phyloP scores from a whole-genome alignment of 371 early-diverging fungal genomes.

The Actinomortierella wolfii region DNA sequence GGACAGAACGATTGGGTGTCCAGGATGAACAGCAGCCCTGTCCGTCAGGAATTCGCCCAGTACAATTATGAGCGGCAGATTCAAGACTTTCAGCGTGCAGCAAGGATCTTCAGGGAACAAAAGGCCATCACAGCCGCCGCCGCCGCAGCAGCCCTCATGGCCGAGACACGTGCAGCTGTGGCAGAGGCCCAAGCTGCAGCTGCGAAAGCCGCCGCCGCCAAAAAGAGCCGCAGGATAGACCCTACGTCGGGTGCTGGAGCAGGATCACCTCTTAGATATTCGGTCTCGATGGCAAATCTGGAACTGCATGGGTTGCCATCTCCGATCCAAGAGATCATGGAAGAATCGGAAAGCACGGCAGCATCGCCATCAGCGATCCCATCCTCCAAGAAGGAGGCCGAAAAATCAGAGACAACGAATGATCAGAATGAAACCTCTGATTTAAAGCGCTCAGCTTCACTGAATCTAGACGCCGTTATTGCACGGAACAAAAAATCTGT shows the following conservation, averaged over 20 bases:
- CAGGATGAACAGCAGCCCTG: conserved; percentile 13
- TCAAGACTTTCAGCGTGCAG: conserved; percentile 42
- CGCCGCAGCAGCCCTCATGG: conserved; percentile 14
- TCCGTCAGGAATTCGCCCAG: conserved; percentile 29
- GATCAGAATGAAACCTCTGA: too few relatives aligned
- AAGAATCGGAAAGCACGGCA: neutral
- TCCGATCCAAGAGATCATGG: conserved; percentile 18
- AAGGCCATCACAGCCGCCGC: conserved; percentile 25
- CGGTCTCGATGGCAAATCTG: too few relatives aligned
- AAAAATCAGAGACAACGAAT: too few relatives aligned
- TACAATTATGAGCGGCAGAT: conserved; percentile 44
- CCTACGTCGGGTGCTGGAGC: too few relatives aligned
- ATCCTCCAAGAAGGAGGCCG: too few relatives aligned
- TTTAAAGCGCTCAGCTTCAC: too few relatives aligned
- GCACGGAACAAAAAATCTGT: too few relatives aligned
- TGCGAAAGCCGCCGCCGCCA: conserved; percentile 3
- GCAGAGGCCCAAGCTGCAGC: conserved; percentile 15
- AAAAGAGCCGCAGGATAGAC: neutral
- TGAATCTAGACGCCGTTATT: too few relatives aligned
- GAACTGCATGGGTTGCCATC: neutral
- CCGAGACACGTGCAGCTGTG: conserved; percentile 17
- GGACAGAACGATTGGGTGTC: neutral
- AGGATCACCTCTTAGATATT: too few relatives aligned
- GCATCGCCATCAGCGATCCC: too few relatives aligned
- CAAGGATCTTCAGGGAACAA: conserved; percentile 39